Evolutionary conservation across 805 yeast genomes (phyloP), one percentile per base, ranked within the genome.

Genomic region (Yarrowia osloensis): DNA sequence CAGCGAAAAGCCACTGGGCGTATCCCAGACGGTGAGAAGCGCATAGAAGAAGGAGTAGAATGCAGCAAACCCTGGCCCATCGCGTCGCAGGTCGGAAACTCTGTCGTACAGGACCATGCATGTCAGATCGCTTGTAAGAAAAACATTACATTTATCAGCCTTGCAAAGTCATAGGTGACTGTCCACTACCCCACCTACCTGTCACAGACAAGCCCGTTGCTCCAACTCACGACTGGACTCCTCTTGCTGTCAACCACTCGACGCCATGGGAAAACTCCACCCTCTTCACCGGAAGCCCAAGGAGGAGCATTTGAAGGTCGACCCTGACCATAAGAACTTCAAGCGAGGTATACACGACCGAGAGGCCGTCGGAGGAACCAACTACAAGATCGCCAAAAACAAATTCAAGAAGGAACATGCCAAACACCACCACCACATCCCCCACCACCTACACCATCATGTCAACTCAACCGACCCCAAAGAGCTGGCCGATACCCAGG

Each of bases 261-360:
- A 12, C 21, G 37, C 62, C 63, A 57, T 57, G 63, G 63, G 63
- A 40, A 57, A 57, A 57, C 63, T 57, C 15, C 63, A 57, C 35
- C 47, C 49, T 4, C 63, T 57, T 28, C 49, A 57, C 47, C 63
- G 63, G n/a, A 57, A 40, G 39, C 63, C 63, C 37, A 40, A 57
- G 17, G 63, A 40, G 49, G 63, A 39, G 49, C 33, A 57, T 28
- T n/a, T 57, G 19, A 40, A 57, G 35, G 49, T 57, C 19, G 28
- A 40, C 63, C 49, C 63, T 4, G 49, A 28, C 47, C 12, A 19
- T 7, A 29, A 40, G 28, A 31, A 37, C 37, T 57, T 28, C 63
- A 57, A 57, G 31, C n/a, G 15, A 4, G 63, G 63, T 26, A 28
- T 57, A 5, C 63, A 57, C 21, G 63, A 57, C 37, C 47, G 63